Evolutionary conservation across 345 rosid genomes (phyloP), one percentile per base, ranked within the genome.

Genomic region (Moringa oleifera): DNA sequence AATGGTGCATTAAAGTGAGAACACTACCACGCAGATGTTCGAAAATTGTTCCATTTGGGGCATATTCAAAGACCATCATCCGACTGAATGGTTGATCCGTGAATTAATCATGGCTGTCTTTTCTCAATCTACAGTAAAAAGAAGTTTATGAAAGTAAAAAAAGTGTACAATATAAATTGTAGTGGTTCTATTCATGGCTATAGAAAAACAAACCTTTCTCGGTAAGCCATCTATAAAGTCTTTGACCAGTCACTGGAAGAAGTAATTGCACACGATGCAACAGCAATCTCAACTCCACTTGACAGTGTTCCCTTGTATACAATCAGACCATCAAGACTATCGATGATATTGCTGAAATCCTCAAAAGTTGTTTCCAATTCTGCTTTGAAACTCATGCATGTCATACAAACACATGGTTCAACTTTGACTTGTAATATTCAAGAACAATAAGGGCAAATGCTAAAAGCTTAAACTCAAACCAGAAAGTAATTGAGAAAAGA

Each of bases 1-100:
- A 24, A 41, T 4, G 47, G 47, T 41, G 17, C 23, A 46, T 23
- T 18, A 2, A 52, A 67, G 57, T 41, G 53, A 63, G 46, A 20
- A 25, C 7, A 67, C 81, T 84, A 95, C 97, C 81, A 46, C 89
- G 95, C 65, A 95, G 73, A 81, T 89, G 97, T 78, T 95, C 99
- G 52, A 72, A 87, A 61, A 95, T 85, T 37, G 72, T 72, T 66
- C 97, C 98, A 63, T 91, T 95, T 15, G 97, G 99, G 71, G 96
- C 97, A 69, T 91, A 89, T 84, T 95, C 98, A 51, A 91, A 95
- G 69, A 95, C 98, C 97, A 95, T 91, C 98, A 95, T 89, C 73
- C 98, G 78, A 57, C 68, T 80, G 74, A 95, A 57, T 95, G 98
- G 77, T 95, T 91, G 54, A 95, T 51, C 52, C 86, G 73, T 20